Base-by-base conservation (phyloP, 2,329 filamentous ascomycete genomes). In the Fusarium begoniae region DNA sequence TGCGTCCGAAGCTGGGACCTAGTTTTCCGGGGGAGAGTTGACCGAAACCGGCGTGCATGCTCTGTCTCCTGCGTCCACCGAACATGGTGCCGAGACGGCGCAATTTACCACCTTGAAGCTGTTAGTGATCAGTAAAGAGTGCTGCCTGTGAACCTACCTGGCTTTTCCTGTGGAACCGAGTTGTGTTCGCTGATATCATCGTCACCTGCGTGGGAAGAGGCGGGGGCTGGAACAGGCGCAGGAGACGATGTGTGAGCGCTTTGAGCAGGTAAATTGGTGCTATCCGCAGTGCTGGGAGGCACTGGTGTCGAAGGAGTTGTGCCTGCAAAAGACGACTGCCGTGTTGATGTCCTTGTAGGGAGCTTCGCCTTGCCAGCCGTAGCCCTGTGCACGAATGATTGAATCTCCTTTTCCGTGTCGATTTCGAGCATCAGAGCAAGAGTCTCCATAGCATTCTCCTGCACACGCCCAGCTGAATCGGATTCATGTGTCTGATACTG, bases 401-500 rank as follows among this genome's bases (percentile, higher is more conserved):
- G 92, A 72, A 99, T 96, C 84, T 99, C 96, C 79, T 93, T 93
- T 24, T 91, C 90, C 0, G 95, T 97, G 80, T 94, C 92, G 47
- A 98, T 90, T 80, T 97, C 96, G 57, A 99, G 87, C 76, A 98
- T 87, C 14, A 92, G 88, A 75, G 94, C 94, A 65, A 99, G 85
- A 32, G 94, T 94, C 69, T 92, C 91, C 80, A 96, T 95, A 32
- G 94, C 91, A 18, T 92, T 90, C 67, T 90, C 86, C 71, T 94
- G 90, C 69, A 89, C 91, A 65, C 93, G 90, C 81, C 97, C 93
- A 22, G 96, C 91, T 76, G 94, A 91, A 80, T 99, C 96, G 35
- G 94, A 90, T 81, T 98, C 96, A 80, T 97, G 93, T 0, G 96
- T 99, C 82, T 97, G 92, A 77, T 96, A 93, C 79, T 98, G 95